Conservation (phyloP, 1,284 basidiomycete genomes). For the Puccinia sorghi region DNA sequence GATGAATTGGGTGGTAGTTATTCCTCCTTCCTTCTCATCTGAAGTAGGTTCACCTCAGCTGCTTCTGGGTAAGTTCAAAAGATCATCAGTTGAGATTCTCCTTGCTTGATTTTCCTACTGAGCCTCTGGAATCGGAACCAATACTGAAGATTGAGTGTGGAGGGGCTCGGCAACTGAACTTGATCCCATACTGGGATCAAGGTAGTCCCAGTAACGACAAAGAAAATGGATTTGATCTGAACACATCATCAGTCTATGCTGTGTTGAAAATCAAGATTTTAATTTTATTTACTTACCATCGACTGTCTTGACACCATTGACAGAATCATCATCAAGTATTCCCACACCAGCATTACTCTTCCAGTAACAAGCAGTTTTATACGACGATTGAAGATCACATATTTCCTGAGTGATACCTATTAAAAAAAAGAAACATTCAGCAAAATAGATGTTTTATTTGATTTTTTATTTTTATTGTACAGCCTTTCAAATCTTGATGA, state of each 20-base stretch:
- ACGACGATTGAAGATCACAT: conserved; percentile 1
- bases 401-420: conserved; percentile 3
- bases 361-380: conserved; percentile 2
- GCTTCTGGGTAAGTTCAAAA: neutral
- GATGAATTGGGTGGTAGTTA: neutral
- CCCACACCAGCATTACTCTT: no score
- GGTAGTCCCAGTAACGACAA: conserved; percentile 14
- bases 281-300: neutral
- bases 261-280: neutral
- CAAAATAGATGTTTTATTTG: neutral
- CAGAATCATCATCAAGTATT: conserved; percentile 11
- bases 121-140: neutral
- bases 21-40: neutral
- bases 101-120: neutral
- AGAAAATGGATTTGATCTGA: conserved; percentile 10
- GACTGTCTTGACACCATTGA: conserved; percentile 1
- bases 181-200: conserved; percentile 15
- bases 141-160: neutral
- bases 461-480: no score
- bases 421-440: neutral
- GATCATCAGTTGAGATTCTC: neutral
- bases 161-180: conserved; percentile 11
- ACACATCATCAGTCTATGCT: neutral
- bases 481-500: neutral
- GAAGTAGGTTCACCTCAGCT: neutral